phyloP scores from a whole-genome alignment of 2,329 filamentous ascomycete genomes.

The Furcasterigmium sp. region DNA sequence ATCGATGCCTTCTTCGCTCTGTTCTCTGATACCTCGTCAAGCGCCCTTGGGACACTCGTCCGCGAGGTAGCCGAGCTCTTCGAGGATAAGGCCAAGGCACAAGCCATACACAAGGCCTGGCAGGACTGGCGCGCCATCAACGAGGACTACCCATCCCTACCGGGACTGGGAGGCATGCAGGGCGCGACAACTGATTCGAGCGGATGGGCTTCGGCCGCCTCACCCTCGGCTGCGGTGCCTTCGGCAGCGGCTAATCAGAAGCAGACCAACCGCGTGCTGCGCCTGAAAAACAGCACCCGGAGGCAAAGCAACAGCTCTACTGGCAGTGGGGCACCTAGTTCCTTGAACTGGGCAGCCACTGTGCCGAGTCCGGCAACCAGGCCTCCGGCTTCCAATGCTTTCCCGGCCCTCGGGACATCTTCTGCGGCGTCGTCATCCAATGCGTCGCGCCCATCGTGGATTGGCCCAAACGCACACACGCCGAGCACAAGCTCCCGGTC shows the following conservation, averaged over 20 bases:
- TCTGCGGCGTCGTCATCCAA: constrained; percentile 6
- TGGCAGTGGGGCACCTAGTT: constrained; percentile 17
- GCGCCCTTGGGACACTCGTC: constrained; percentile 80
- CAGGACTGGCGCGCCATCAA: constrained; percentile 94
- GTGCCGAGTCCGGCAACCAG: constrained; percentile 9
- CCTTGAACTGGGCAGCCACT: constrained; percentile 6
- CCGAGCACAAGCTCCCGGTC: constrained; percentile 4
- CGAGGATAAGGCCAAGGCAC: constrained; percentile 72
- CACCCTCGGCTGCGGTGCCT: constrained; percentile 45
- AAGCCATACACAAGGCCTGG: constrained; percentile 76
- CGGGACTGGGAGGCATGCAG: constrained; percentile 65
- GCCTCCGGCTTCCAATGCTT: constrained; percentile 28
- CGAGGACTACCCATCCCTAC: constrained; percentile 88
- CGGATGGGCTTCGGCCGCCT: constrained; percentile 56
- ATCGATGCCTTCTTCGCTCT: constrained; percentile 85
- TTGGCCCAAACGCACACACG: constrained; percentile 13
- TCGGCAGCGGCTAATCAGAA: constrained; percentile 36
- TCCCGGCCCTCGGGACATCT: constrained; percentile 35
- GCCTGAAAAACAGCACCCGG: constrained; percentile 54
- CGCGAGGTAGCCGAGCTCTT: constrained; percentile 91
- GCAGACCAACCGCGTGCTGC: constrained; percentile 50
- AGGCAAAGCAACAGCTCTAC: constrained; percentile 25
- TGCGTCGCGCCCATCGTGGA: constrained; percentile 23
- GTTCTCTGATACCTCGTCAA: constrained; percentile 71
- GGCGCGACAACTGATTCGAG: constrained; percentile 51